Percentiles rank a stretch among this genome's conserved stretches.
phyloP scores from a whole-genome alignment of 2,329 filamentous ascomycete genomes.

The Fusarium ramigenum region DNA sequence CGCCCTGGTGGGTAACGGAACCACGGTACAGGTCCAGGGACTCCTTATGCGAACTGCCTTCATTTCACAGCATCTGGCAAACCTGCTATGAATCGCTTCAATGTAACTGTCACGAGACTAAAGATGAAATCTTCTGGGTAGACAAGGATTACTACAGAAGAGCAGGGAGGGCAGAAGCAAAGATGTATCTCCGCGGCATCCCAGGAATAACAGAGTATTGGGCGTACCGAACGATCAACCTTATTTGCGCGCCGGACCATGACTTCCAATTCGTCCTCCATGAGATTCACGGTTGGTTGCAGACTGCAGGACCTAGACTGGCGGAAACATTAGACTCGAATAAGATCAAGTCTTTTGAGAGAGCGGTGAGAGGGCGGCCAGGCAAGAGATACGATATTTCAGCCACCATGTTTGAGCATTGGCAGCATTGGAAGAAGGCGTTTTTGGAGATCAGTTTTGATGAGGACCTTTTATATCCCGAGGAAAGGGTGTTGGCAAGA shows the following conservation, averaged over 20 bases:
- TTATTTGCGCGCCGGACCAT: neutral
- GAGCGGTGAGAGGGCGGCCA: neutral
- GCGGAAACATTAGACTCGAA: neutral
- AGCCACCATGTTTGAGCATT: conserved; percentile 12
- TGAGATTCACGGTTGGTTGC: conserved; percentile 5
- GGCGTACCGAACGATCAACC: neutral
- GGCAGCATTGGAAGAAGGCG: conserved; percentile 7
- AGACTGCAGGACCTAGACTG: neutral
- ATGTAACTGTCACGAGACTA: neutral
- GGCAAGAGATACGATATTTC: neutral
- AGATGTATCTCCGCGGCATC: neutral
- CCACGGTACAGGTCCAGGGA: neutral
- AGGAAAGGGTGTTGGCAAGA: neutral
- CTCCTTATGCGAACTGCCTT: neutral
- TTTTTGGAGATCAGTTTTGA: neutral
- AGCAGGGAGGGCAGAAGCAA: neutral
- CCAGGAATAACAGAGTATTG: neutral
- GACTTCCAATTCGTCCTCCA: neutral
- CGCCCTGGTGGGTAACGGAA: neutral
- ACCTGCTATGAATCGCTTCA: neutral
- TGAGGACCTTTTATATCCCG: neutral
- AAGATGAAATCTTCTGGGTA: neutral
- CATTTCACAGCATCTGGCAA: fast-evolving
- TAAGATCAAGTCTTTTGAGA: neutral
- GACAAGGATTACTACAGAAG: neutral